These are phyloP conservation scores for Sporothrix inflata DNA, from an alignment of 2,329 filamentous ascomycete species.

Conservation along the genomic window DNA sequence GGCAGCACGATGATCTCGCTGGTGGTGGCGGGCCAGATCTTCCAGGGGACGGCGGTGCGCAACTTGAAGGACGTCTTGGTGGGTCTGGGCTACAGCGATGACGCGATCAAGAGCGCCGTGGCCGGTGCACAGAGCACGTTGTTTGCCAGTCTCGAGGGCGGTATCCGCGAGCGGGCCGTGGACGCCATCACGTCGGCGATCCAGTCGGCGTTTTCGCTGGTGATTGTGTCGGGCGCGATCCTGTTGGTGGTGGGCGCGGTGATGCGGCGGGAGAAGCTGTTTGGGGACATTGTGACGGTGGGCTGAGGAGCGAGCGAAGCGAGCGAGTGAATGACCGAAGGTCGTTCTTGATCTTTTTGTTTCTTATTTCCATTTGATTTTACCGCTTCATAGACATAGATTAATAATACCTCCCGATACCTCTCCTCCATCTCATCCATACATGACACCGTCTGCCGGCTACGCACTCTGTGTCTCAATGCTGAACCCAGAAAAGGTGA, in stretches of 20 bases:
- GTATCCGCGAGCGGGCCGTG: background rate
- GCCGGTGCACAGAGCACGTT: slow-evolving; percentile 14
- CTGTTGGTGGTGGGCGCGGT: background rate
- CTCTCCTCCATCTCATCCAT: background rate
- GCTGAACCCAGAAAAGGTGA: slow-evolving; percentile 24
- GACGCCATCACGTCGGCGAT: slow-evolving; percentile 40
- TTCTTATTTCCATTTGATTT: background rate
- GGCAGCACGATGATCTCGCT: slow-evolving; percentile 37
- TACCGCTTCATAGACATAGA: background rate
- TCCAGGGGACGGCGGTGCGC: slow-evolving; percentile 26
- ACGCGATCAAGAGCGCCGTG: background rate
- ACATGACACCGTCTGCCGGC: background rate
- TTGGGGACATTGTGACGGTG: background rate
- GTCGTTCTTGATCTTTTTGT: background rate
- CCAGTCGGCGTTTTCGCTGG: slow-evolving; percentile 37
- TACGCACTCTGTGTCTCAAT: slow-evolving; percentile 20
- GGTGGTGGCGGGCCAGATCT: slow-evolving; percentile 39
- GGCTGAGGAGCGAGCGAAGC: background rate
- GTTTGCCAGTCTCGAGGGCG: background rate
- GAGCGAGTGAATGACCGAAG: background rate
- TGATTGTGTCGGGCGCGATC: slow-evolving; percentile 7
- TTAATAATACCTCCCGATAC: background rate
- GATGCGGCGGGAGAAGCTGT: slow-evolving; percentile 6
- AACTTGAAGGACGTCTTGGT: background rate
- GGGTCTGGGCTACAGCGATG: background rate